Base-by-base conservation (phyloP, 345 rosid genomes). In the Eucalyptus polybractea region DNA sequence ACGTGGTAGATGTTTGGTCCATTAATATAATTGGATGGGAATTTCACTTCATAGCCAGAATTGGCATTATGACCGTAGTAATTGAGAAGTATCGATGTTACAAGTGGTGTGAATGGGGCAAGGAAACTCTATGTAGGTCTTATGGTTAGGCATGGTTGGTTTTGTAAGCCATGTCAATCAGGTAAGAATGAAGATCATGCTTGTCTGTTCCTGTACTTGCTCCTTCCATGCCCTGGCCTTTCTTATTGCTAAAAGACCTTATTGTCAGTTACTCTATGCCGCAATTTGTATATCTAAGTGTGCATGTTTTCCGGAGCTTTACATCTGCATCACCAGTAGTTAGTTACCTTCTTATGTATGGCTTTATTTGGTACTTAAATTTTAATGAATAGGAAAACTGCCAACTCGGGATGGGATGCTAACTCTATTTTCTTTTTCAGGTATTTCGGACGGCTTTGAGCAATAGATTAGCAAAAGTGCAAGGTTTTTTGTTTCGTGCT, bases 391-490 rank as follows among this genome's bases (percentile, higher is more conserved):
- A 14, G 65, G 88, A 50, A 50, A 4, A 42, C 17, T 17, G n/a
- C 67, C 12, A 17, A 86, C 45, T 50, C 0, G 11, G 62, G 56
- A 50, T 50, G 54, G 49, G 54, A 80, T 45, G 62, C 85, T 69
- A 24, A 29, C 56, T 86, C 87, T 37, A 4, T 87, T 40, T 76
- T 76, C 86, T 87, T 92, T 89, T 92, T 87, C 96, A 98, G 99
- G 97, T 97, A 81, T 92, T 96, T 87, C 95, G 96, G 92, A 96
- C 99, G 87, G 93, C 96, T 92, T 91, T 96, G 95, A 95, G 97
- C 96, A 97, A 98, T 91, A 94, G 99, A 93, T 92, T 97, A 90
- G 99, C 99, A 42, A 98, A 97, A 96, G 98, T 98, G 87, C 99
- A 97, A 92, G 99, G 99, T 90, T 98, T 97, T 93, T 93, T 98